Base-by-base conservation (phyloP, 1,139 yeast genomes). In the Yamadazyma atlantica region DNA sequence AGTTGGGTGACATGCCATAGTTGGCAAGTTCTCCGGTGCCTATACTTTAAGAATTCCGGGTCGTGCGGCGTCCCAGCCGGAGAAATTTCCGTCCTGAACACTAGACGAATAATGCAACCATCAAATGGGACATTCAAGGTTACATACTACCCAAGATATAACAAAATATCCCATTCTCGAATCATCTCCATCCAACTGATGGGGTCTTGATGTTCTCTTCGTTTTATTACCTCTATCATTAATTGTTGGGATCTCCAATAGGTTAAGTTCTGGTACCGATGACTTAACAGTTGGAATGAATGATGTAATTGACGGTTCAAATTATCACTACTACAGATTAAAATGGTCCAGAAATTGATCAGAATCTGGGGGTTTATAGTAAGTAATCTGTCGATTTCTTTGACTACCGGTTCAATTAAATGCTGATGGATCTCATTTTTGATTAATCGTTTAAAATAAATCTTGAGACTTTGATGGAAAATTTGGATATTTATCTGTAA, bases 191-290 rank as follows among this genome's bases (percentile, higher is more conserved):
- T 63, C 69, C 79, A 75, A 17, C 75, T 72, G 21, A 53, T 50
- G n/a, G 64, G 65, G 34, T 74, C 78, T 15, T 28, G 30, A 1
- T 65, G 68, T 9, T 58, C 63, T 36, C 74, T 53, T 21, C 78
- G 53, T 32, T 70, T 62, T 76, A 80, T 74, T n/a, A 75, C 64
- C 46, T 77, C 82, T 44, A 64, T 63, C 41, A 77, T 56, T 9
- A 77, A 60, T 48, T 78, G 83, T 45, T 76, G 75, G 1, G 74
- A 70, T 32, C 81, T 57, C 83, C 83, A 78, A 43, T 69, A 68
- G 32, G 75, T 73, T 15, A 56, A 53, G 46, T 36, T 57, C 45
- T 34, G 15, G 17, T 49, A 54, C 30, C 58, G 54, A 27, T 56
- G 48, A 61, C 72, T 64, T 3, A 70, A 53, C 6, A 37, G 43